Evolutionary conservation across 176 grass and related monocot species (phyloP), one percentile per base, ranked within the genome.

Genomic region (Avena sativa): DNA sequence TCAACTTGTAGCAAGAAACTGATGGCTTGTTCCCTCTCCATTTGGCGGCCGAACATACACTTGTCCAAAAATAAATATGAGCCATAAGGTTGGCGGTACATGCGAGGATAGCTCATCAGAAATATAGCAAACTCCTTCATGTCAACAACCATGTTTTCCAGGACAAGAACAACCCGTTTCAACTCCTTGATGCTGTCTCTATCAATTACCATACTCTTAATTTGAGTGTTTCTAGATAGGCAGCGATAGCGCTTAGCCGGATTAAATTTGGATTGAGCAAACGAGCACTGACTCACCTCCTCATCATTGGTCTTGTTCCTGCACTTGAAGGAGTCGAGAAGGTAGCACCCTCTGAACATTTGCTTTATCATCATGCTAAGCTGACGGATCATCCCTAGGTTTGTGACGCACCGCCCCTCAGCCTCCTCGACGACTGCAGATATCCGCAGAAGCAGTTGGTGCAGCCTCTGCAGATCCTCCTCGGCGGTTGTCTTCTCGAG

Each of bases 1-100:
- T 52, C 62, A 13, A 0, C 6, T 8, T 68, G 25, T 8, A 81
- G 79, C 62, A 81, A 20, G 3, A 81, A 81, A 10, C 44, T 17
- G 16, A 81, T n/a, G 25, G 15, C 9, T 6, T 67, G 44, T 13
- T 81, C 79, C 26, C 79, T 81, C 15, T 81, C 79, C 79, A 81
- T 52, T 12, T 81, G 79, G 47, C 79, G 79, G 0, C 47, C 72
- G 3, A 75, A 52, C 72, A 52, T 75, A 75, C 21, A 52, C 47
- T 75, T 75, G 47, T 52, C 47, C 1, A 51, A 30, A 9, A 28
- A 52, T 9, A 75, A 17, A 75, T 75, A 75, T 51, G 72, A 23
- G 8, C 47, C 1, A 30, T 52, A 52, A 17, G 72, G 72, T 17
- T 75, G 47, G 3, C 47, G 72, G 47, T 0, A 30, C 6, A 75